These are phyloP conservation scores for Nannochloropsis granulata DNA, from an alignment of 108 stramenopile species.

Conservation along the genomic window DNA sequence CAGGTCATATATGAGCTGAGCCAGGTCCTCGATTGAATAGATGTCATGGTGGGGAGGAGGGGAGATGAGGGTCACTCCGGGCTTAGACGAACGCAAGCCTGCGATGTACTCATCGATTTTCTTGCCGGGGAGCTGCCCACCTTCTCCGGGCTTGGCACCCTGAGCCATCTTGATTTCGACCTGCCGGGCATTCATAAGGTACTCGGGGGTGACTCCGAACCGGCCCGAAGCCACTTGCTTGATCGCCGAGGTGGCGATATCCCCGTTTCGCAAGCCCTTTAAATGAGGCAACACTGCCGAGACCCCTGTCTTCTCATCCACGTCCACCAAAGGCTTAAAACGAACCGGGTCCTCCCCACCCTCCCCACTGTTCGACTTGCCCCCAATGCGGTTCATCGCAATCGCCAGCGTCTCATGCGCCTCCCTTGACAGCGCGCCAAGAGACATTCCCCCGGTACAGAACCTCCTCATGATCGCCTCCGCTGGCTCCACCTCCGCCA, in stretches of 20 bases:
- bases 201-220: conserved; percentile 37
- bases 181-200: conserved; percentile 35
- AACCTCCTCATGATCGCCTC: conserved; percentile 31
- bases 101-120: conserved; percentile 31
- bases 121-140: conserved; percentile 33
- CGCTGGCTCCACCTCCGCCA: conserved; percentile 25
- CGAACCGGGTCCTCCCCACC: conserved; percentile 34
- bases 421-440: conserved; percentile 30
- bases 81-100: conserved; percentile 18
- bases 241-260: conserved; percentile 25
- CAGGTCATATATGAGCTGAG: conserved; percentile 37
- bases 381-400: conserved; percentile 34
- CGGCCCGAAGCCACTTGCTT: conserved; percentile 40
- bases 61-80: conserved; percentile 32
- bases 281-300: conserved; percentile 27
- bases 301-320: conserved; percentile 15
- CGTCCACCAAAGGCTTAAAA: conserved; percentile 23
- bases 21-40: conserved; percentile 34
- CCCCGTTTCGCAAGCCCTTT: conserved; percentile 33
- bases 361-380: conserved; percentile 32
- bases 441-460: conserved; percentile 34
- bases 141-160: conserved; percentile 38
- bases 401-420: conserved; percentile 38
- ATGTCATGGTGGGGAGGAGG: conserved; percentile 39
- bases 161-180: conserved; percentile 35